Base-by-base conservation (phyloP, 2,329 filamentous ascomycete genomes). In the Colletotrichum simmondsii region DNA sequence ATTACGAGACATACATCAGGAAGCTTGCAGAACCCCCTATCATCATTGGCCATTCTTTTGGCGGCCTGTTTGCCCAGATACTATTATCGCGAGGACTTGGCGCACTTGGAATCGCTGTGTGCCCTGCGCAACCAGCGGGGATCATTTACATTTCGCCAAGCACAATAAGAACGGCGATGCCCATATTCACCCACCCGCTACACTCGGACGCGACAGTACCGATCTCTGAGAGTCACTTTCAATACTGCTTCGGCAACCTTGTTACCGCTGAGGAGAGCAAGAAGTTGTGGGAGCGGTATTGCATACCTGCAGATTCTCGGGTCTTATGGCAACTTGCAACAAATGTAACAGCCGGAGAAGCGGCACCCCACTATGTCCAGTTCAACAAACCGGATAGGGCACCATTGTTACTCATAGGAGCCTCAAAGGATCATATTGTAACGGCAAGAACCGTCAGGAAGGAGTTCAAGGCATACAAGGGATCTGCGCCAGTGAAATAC, bases 31-130 rank as follows among this genome's bases (percentile, higher is more conserved):
- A 70, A 19, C 74, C 75, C 1, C 76, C 76, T 1, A 76, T 78
- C 32, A 71, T 78, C 12, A 75, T 78, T 11, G 76, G 76, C 0
- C 76, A 78, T 16, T 76, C 76, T 4, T 78, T 78, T 37, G 76
- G 76, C 4, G 76, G 76, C 2, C 72, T 78, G 1, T 77, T 77
- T 26, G 65, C 68, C 2, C 76, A 78, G 37, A 75, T 78, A 19
- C 73, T 78, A 1, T 54, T 75, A 7, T 77, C 73, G 2, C 65
- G 60, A 11, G 76, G 76, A 0, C 66, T 76, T 11, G 76, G 76
- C 0, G 35, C 46, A 7, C 66, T 74, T 1, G 76, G 74, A n/a
- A 59, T 77, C 16, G 76, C 62, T 10, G 68, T 78, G 30, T 71
- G 59, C 5, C 76, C 76, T 0, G 76, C 74, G 1, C 74, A 75